Percentiles rank a stretch among this genome's conserved stretches.
phyloP scores from a whole-genome alignment of 1,139 yeast species.

The Entelexis sorbosivorans region DNA sequence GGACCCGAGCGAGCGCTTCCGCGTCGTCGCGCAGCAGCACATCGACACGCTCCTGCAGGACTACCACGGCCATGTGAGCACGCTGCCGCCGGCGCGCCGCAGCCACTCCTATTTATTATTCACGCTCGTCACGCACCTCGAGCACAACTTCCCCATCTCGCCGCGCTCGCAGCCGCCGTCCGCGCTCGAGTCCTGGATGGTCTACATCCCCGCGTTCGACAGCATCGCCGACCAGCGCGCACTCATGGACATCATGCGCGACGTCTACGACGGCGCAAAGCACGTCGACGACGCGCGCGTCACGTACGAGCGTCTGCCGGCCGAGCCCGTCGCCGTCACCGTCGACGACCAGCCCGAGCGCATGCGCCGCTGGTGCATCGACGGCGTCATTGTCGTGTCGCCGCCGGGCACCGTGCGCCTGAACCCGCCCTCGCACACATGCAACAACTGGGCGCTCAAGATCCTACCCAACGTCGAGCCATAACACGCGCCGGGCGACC shows the following conservation, averaged over 20 bases:
- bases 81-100: constrained; percentile 26
- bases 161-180: constrained; percentile 51
- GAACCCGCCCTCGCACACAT: constrained; percentile 22
- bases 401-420: constrained; percentile 24
- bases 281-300: constrained; percentile 39
- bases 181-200: constrained; percentile 39
- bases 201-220: constrained; percentile 37
- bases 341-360: constrained; percentile 23
- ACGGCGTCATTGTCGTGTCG: constrained; percentile 28
- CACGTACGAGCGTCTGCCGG: constrained; percentile 24
- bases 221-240: constrained; percentile 29
- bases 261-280: constrained; percentile 48
- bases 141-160: constrained; percentile 58
- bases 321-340: constrained; percentile 16
- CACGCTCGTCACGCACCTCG: constrained; percentile 53
- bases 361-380: constrained; percentile 32
- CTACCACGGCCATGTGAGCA: constrained; percentile 38
- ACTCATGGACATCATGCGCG: constrained; percentile 47
- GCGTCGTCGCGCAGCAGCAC: constrained; percentile 47
- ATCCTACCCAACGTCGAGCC: not conserved
- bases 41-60: constrained; percentile 42
- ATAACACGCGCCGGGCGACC: not conserved
- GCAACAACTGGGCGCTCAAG: constrained; percentile 28
- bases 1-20: constrained; percentile 45
- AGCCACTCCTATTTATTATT: constrained; percentile 59